Conservation (phyloP, 352 stramenopile species). For the Pythium pyrilobum region DNA sequence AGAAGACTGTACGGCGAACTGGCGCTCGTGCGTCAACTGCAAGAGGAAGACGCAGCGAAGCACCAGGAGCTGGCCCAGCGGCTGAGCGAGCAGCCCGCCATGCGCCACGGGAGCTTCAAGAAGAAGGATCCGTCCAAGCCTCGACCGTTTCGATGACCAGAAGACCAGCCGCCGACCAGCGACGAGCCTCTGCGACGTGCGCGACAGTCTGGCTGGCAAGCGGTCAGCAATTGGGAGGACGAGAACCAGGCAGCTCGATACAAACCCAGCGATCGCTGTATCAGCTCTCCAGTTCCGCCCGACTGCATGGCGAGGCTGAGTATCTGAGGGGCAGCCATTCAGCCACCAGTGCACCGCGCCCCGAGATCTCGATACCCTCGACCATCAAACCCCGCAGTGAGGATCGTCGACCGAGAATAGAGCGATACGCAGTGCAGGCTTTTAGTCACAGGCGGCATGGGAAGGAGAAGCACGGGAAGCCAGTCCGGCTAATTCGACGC, state of each 20-base stretch:
- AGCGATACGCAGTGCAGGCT: not conserved
- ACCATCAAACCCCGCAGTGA: not conserved
- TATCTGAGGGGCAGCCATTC: not conserved
- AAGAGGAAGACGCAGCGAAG: constrained; percentile 1
- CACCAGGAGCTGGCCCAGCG: not conserved
- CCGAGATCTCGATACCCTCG: not conserved
- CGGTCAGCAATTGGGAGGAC: too few relatives aligned
- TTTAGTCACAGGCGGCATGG: not conserved
- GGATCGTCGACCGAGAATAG: too few relatives aligned
- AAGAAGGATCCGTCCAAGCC: constrained; percentile 5
- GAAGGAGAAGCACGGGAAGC: too few relatives aligned
- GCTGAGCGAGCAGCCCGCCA: not conserved
- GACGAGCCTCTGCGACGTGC: too few relatives aligned
- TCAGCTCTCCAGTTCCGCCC: too few relatives aligned
- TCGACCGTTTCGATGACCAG: constrained; percentile 14
- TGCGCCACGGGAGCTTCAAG: not conserved
- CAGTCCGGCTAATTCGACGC: not conserved
- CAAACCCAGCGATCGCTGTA: too few relatives aligned
- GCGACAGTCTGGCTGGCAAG: too few relatives aligned
- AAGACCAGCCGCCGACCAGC: not conserved
- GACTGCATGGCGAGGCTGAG: too few relatives aligned
- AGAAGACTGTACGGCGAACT: constrained; percentile 15
- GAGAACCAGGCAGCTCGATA: too few relatives aligned
- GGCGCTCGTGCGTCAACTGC: constrained; percentile 6
- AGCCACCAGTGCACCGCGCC: not conserved